phyloP scores from a whole-genome alignment of 495 filamentous ascomycete genomes.

The Saxophila tyrrhenica region DNA sequence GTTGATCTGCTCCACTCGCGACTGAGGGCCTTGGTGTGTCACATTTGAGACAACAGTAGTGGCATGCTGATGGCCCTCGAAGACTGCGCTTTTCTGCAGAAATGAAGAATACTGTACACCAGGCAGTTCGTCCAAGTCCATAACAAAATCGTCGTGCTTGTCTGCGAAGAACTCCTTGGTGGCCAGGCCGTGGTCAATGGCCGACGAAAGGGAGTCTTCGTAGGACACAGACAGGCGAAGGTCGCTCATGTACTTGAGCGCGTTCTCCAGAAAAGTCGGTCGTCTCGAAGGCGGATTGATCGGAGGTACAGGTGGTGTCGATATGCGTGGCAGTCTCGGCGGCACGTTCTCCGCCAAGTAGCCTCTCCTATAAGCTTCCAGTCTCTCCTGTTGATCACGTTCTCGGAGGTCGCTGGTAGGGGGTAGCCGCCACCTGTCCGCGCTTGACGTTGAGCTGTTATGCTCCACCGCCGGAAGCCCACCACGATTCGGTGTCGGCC shows the following conservation, averaged over 20 bases:
- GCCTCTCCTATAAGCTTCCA: slow-evolving; percentile 41
- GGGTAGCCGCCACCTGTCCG: slow-evolving; percentile 2
- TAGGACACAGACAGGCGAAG: slow-evolving; percentile 45
- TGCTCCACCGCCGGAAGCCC: neutral
- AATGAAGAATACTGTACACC: slow-evolving; percentile 51
- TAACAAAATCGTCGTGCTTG: slow-evolving; percentile 49
- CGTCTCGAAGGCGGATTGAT: slow-evolving; percentile 9
- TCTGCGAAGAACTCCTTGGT: slow-evolving; percentile 40
- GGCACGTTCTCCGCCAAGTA: slow-evolving; percentile 34
- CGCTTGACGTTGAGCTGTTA: no score
- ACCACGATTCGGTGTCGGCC: neutral
- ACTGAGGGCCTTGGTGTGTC: slow-evolving; percentile 5
- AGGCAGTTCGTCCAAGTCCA: slow-evolving; percentile 44
- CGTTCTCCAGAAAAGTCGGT: slow-evolving; percentile 41
- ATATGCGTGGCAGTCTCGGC: slow-evolving; percentile 11
- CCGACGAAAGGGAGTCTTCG: slow-evolving; percentile 45
- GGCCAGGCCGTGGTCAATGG: slow-evolving; percentile 35
- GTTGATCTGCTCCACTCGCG: slow-evolving; percentile 19
- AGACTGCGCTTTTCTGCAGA: slow-evolving; percentile 52
- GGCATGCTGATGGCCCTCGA: slow-evolving; percentile 52
- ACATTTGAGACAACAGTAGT: slow-evolving; percentile 9
- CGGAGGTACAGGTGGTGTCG: slow-evolving; percentile 5
- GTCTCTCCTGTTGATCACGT: slow-evolving; percentile 36
- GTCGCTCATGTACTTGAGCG: slow-evolving; percentile 53
- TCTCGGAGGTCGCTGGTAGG: slow-evolving; percentile 25